Base-by-base conservation (phyloP, 768 basidiomycete genomes). In the Tylopilus subfusipes region DNA sequence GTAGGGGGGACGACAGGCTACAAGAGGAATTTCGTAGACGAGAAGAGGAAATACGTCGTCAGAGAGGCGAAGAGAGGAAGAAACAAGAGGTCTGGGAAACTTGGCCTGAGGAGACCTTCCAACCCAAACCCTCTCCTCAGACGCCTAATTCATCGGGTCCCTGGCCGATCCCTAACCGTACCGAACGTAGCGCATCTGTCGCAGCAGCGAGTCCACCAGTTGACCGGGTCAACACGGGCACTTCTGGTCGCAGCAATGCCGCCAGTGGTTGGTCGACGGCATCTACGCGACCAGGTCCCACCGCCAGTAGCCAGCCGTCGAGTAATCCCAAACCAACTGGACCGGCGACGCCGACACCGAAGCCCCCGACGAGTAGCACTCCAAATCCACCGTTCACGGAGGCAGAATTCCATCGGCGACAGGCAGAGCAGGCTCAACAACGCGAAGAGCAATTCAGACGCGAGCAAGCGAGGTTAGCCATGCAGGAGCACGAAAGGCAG, bases 381-480 rank as follows among this genome's bases (percentile, higher is more conserved):
- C 65, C 61, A 18, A 62, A n/a, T n/a, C 10, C 66, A 19, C 48
- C 68, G 31, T 36, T 65, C 14, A 58, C 75, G 12, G 80, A 84
- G 57, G 75, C 76, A 5, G 84, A 87, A 49, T 83, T 85, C 79
- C 73, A 77, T 19, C 81, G 84, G 29, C 81, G 81, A 16, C 83
- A 86, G 56, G 82, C 78, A 21, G 84, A 88, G 61, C 79, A 83
- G 29, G 79, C 79, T 27, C 76, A 81, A 43, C 75, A 78, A 55
- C 88, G 86, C 65, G 82, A 85, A 63, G 86, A 88, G 73, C 75
- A 75, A 51, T 90, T 88, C 71, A 80, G 79, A 42, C 76, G 76
- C 54, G 84, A 88, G 66, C 86, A 90, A 65, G 85, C 86, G 66
- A 74, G 76, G 42, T 40, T 78, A 58, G 84, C 85, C 63, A 75